Evolutionary conservation across 225 moss, liverwort and hornwort genomes (phyloP).

Genomic region (Climacium dendroides): DNA sequence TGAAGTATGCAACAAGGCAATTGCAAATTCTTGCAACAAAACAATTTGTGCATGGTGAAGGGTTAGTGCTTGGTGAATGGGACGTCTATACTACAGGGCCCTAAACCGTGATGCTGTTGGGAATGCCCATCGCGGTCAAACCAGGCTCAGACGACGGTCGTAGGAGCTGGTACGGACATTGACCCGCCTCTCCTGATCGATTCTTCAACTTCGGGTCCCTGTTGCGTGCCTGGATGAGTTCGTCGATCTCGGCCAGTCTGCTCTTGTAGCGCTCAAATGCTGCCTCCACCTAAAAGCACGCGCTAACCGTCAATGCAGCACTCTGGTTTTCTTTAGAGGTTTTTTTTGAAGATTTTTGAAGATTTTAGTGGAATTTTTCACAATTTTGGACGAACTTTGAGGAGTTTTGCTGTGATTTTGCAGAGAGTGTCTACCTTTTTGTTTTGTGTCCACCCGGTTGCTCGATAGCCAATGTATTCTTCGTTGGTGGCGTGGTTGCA

Average conservation of each 20-base stretch:
- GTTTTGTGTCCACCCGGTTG: neutral
- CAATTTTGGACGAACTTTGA: neutral
- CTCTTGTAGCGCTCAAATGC: conserved; percentile 9
- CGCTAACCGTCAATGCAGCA: neutral
- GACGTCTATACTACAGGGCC: neutral
- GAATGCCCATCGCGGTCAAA: conserved; percentile 17
- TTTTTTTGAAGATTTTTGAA: too few relatives aligned
- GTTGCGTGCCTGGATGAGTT: conserved; percentile 7
- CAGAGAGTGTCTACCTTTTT: neutral
- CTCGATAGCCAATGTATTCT: conserved; percentile 20
- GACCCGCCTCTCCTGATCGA: conserved; percentile 1
- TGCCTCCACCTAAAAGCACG: neutral
- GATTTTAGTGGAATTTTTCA: too few relatives aligned
- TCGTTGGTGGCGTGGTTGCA: conserved; percentile 22
- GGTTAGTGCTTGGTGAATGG: neutral
- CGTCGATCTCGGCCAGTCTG: neutral
- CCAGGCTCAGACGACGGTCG: conserved; percentile 11
- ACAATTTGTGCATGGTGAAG: neutral
- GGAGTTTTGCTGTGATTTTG: too few relatives aligned
- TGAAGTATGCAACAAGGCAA: neutral
- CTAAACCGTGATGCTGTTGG: conserved; percentile 12
- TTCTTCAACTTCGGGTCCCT: conserved; percentile 2
- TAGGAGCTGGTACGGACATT: neutral
- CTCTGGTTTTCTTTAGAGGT: accelerated
- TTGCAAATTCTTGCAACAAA: neutral